phyloP scores from a whole-genome alignment of 2,329 filamentous ascomycete genomes.

The Samsoniella hepiali region DNA sequence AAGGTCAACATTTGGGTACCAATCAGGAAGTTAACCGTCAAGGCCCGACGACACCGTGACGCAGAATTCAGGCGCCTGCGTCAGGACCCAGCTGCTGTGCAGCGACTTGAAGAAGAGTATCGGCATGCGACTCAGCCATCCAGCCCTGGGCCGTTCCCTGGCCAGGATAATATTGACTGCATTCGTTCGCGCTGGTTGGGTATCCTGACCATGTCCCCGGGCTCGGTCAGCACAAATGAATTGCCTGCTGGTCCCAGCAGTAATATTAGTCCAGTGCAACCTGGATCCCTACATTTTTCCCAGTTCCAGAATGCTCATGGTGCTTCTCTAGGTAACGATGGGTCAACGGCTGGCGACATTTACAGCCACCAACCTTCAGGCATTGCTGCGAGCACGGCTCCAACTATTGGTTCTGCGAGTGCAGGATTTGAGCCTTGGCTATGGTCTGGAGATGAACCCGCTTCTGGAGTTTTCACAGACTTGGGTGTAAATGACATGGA shows the following conservation, averaged over 20 bases:
- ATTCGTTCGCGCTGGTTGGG: constrained; percentile 33
- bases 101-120: constrained; percentile 31
- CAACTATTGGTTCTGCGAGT: constrained; percentile 1
- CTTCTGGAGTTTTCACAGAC: constrained; percentile 24
- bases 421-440: constrained; percentile 30
- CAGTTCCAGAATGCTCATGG: not conserved
- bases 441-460: constrained; percentile 31
- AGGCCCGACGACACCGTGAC: constrained; percentile 36
- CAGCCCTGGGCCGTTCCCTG: constrained; percentile 30
- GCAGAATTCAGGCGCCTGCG: constrained; percentile 35
- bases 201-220: constrained; percentile 24
- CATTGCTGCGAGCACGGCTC: not conserved
- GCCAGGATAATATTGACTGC: constrained; percentile 22
- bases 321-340: not conserved
- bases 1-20: constrained; percentile 40
- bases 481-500: constrained; percentile 22
- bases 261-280: no score
- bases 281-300: not conserved
- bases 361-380: not conserved
- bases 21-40: constrained; percentile 37
- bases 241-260: not conserved
- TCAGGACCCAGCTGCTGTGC: constrained; percentile 25
- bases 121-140: constrained; percentile 26
- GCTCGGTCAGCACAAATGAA: not conserved
- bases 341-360: not conserved